Evolutionary conservation across 192 early-diverging fungal species (phyloP), one percentile per base, ranked within the genome.

Genomic region (Allomyces macrogynus): DNA sequence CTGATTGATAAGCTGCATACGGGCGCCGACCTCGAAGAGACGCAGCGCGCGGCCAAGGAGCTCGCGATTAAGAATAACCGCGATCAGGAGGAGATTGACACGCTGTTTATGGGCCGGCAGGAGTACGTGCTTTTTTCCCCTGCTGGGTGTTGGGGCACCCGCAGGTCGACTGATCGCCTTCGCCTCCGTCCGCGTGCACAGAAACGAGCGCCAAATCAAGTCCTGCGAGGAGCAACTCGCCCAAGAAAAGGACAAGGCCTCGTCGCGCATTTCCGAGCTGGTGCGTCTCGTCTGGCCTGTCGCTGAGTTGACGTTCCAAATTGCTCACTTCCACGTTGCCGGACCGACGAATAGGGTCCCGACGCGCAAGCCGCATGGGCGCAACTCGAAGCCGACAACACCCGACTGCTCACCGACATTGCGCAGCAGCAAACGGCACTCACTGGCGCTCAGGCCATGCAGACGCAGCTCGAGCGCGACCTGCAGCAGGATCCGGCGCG

Each of bases 1-100:
- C 67, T 81, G 1, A 74, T 81, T 9, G 78, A 81, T 68, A 78
- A 81, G 66, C 72, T 81, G 18, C 76, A 84, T 64, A 76, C 78
- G 11, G 82, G 80, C 61, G 66, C 77, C 12, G 82, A 84, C 66
- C 66, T 81, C 57, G 74, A 78, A 42, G 82, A 84, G 64, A 71
- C 82, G 61, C 75, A 81, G 69, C 69, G 74, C 67, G 71, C 76
- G 5, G 73, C 64, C 60, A 67, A 70, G n/a, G 72, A 78, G 63
- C 25, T 81, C 5, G 74, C 74, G 65, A 66, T 68, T 0, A 76
- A 81, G 62, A 84, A 81, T 65, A 69, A 75, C 60, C 60, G 75
- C 20, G 74, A 78, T 27, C 64, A 62, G 23, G 61, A 67, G 24
- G 69, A 65, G n/a, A 49, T 81, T 23, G 78, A 84, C 62, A 78